Evolutionary conservation across 2,329 filamentous ascomycete species (phyloP), one percentile per base, ranked within the genome.

Genomic region (Fusarium redolens): DNA sequence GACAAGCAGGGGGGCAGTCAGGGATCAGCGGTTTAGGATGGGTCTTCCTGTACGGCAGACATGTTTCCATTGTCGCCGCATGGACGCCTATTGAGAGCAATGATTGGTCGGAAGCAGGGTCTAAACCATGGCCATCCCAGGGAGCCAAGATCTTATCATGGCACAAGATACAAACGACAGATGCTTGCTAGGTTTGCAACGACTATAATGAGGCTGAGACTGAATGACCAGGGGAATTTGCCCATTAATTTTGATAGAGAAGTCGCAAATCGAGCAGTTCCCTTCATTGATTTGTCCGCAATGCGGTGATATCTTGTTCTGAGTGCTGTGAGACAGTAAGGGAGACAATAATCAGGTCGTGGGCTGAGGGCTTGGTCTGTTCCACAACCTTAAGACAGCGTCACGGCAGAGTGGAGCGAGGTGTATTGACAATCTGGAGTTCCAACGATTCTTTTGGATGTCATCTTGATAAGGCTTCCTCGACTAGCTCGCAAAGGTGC

Each of bases 61-160:
- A 61, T 74, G 75, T 78, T 78, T 78, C 73, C 64, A 69, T 76
- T 78, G 75, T 77, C 76, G 76, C 76, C 76, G 76, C 76, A 78
- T 78, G 62, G 74, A 68, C 59, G 64, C 59, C 51, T 61, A 52
- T 31, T 62, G 37, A 31, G 37, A 45, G 44, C 48, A 30, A 31
- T 77, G 75, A 78, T 78, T 78, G 76, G 76, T 52, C 51, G 56
- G 30, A 41, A 18, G 56, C 51, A 71, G 58, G 68, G 63, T 76
- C 61, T 58, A 40, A 55, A 68, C 62, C 61, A 63, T 68, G 44
- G 54, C 64, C 58, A 75, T 75, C 69, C 65, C 38, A 37, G 62
- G 50, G 59, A 68, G 71, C 73, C 68, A 75, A 71, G 66, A 54
- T 68, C 59, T 57, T 43, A 61, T 55, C 45, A 71, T 57, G 48